Base-by-base conservation (phyloP, 2,329 filamentous ascomycete species). In the Huntiella decipiens region DNA sequence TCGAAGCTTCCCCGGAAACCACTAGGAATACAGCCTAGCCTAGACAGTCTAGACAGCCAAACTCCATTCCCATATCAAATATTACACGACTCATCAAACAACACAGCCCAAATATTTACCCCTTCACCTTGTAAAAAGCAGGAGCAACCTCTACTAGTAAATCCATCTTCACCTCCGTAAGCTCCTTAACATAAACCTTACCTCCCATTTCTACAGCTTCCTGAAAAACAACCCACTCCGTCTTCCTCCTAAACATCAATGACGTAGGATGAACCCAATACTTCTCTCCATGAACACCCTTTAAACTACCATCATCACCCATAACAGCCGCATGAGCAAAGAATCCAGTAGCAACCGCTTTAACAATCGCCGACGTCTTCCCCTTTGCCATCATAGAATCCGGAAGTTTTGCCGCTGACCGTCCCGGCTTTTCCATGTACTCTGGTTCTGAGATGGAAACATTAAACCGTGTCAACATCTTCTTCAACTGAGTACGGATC, bases 201-300 rank as follows among this genome's bases (percentile, higher is more conserved):
- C 74, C 75, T 7, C 80, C 76, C 4, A 83, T 92, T 64, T 96
- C 84, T 68, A 94, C 75, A 34, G 94, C 76, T 63, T 95, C 88
- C 55, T 92, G 82, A 57, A 95, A 98, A 32, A 98, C 73, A 7
- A 96, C 86, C 86, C 88, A 96, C 52, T 95, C 86, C 8, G 85
- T 85, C 65, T 92, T 95, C 47, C 87, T 77, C 60, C 94, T 93
- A 66, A 96, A 96, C 77, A 96, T 85, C 53, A 96, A 64, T 35
- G 82, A 92, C 56, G 77, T 93, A 1, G 91, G 91, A 61, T 98
- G 91, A 16, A 86, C 85, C 64, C 93, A 74, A 45, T 96, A 66
- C 4, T 77, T 73, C 43, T 79, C 80, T 28, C 85, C 85, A 50
- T 79, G 78, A n/a, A 94, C 78, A 43, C 84, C 88, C 54, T 74